These are phyloP conservation scores for Phaeoacremonium minimum DNA, from an alignment of 2,329 filamentous ascomycete species.

Conservation along the genomic window DNA sequence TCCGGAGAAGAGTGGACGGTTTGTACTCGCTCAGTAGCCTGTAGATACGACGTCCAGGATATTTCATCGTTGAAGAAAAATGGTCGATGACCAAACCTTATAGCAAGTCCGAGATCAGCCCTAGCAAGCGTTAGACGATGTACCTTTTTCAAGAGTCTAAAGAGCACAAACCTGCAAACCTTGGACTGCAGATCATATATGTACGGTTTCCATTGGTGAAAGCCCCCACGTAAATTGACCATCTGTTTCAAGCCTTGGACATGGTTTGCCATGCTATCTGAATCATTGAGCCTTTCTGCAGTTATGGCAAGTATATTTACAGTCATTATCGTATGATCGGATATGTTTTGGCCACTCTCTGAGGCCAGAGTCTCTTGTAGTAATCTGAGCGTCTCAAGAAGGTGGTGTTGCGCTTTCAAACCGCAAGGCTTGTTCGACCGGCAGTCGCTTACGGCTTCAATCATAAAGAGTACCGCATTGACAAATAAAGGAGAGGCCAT, in stretches of 20 bases:
- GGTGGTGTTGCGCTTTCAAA: too few relatives aligned
- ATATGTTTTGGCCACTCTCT: not conserved
- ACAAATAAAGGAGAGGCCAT: slow-evolving; percentile 9
- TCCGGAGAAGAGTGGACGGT: too few relatives aligned
- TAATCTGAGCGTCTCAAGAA: slow-evolving; percentile 11
- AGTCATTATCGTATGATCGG: slow-evolving; percentile 9
- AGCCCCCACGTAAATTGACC: slow-evolving; percentile 10
- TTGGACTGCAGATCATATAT: slow-evolving; percentile 9
- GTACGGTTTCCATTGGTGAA: slow-evolving; percentile 6
- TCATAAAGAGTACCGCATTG: slow-evolving; percentile 8
- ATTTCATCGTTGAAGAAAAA: slow-evolving; percentile 10
- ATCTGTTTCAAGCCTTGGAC: slow-evolving; percentile 8
- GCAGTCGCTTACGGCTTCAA: not conserved
- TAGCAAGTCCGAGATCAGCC: slow-evolving; percentile 5
- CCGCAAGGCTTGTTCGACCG: slow-evolving; percentile 6
- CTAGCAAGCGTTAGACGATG: too few relatives aligned
- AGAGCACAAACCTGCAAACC: slow-evolving; percentile 10
- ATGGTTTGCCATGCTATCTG: slow-evolving; percentile 6
- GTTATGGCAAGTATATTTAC: slow-evolving; percentile 6
- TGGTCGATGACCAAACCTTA: slow-evolving; percentile 6
- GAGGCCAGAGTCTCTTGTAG: not conserved
- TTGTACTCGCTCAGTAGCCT: too few relatives aligned
- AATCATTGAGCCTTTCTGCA: slow-evolving; percentile 5
- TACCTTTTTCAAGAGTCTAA: too few relatives aligned
- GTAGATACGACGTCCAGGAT: slow-evolving; percentile 10